A percentile compares a stretch with the other conserved stretches of the same genome.
These are phyloP conservation scores for Pythium vanterpoolii DNA, from an alignment of 352 stramenopile genomes.

Conservation along the genomic window DNA sequence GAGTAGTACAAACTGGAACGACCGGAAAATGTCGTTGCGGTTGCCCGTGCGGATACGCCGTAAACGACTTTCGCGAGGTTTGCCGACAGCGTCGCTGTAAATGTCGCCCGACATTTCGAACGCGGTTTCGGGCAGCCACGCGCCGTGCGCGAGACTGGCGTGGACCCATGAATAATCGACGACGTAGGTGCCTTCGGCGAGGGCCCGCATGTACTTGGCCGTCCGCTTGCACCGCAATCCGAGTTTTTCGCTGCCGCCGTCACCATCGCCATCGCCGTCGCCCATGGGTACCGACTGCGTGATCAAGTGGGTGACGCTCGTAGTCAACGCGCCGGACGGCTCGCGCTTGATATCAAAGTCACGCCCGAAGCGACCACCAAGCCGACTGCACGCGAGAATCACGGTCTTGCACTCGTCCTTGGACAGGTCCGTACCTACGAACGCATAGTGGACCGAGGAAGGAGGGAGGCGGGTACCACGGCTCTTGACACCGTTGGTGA, in stretches of 20 bases:
- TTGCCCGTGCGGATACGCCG: conserved; percentile 39
- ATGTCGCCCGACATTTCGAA: conserved; percentile 83
- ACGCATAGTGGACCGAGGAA: neutral
- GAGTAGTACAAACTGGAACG: conserved; percentile 75
- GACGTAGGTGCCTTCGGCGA: conserved; percentile 69
- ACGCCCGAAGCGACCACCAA: conserved; percentile 68
- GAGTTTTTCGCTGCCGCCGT: conserved; percentile 8
- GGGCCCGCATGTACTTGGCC: conserved; percentile 82
- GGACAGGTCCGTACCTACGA: conserved; percentile 53
- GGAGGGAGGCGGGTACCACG: neutral
- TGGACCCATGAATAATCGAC: conserved; percentile 77
- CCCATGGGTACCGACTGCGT: conserved; percentile 49
- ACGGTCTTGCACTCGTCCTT: conserved; percentile 53
- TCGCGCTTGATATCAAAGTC: conserved; percentile 63
- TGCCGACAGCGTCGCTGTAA: conserved; percentile 66
- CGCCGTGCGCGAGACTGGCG: conserved; percentile 51
- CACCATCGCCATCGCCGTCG: neutral
- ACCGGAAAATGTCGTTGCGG: conserved; percentile 74
- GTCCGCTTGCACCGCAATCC: conserved; percentile 71
- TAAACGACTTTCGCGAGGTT: conserved; percentile 64
- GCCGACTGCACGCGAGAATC: conserved; percentile 46
- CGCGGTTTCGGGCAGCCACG: conserved; percentile 65
- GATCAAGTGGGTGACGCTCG: conserved; percentile 75
- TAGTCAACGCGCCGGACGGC: conserved; percentile 33
- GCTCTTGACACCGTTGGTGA: neutral